These are phyloP conservation scores for Micromonas pusilla DNA, from an alignment of 139 green algal genomes.

Conservation along the genomic window DNA sequence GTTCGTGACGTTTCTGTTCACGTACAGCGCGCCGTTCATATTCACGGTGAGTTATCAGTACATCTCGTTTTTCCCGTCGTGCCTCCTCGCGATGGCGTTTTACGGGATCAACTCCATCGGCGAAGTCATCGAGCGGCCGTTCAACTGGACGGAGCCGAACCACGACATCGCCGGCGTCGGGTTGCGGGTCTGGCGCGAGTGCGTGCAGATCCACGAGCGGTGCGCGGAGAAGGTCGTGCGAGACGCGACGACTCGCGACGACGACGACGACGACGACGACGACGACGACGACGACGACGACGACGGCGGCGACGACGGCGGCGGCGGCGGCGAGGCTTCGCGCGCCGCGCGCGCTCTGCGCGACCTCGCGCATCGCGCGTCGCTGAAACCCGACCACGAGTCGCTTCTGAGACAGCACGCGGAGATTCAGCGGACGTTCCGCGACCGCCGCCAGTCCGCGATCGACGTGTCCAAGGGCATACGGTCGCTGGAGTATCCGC, in stretches of 20 bases:
- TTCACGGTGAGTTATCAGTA: constrained; percentile 15
- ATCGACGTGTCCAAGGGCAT: neutral
- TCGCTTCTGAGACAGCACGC: neutral
- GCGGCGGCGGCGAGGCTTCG: no score
- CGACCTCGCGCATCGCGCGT: neutral
- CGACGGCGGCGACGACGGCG: no score
- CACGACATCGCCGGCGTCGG: constrained; percentile 16
- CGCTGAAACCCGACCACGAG: neutral
- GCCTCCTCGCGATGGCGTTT: constrained; percentile 11
- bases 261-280: neutral
- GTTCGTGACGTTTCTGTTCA: constrained; percentile 23
- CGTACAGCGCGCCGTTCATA: constrained; percentile 5
- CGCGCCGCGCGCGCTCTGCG: no score
- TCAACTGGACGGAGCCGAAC: constrained; percentile 15
- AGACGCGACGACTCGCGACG: neutral
- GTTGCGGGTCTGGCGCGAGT: neutral
- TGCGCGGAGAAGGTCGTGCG: neutral
- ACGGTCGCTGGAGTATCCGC: neutral
- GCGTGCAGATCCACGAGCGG: constrained; percentile 8
- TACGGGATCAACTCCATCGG: constrained; percentile 20
- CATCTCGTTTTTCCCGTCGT: neutral
- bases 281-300: no score
- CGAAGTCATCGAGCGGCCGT: constrained; percentile 12
- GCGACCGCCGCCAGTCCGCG: neutral
- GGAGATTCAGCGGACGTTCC: neutral